Evolutionary conservation across 1,139 yeast genomes (phyloP).

Genomic region (Candida smagusa): DNA sequence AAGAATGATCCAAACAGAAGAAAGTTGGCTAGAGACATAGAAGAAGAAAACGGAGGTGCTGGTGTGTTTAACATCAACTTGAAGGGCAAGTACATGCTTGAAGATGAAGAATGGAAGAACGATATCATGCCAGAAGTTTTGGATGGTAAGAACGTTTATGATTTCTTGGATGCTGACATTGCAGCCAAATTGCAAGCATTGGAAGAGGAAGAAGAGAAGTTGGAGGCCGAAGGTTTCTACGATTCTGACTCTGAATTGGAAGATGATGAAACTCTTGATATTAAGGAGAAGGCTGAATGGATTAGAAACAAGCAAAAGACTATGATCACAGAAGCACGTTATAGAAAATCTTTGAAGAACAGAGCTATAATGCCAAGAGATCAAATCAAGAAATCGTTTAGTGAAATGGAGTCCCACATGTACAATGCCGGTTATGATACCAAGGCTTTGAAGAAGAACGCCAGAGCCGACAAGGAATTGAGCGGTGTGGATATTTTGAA

Average conservation of each 20-base stretch:
- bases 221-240: constrained; percentile 93
- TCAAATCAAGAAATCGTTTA: constrained; percentile 69
- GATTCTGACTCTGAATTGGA: constrained; percentile 80
- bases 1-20: constrained; percentile 80
- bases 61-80: constrained; percentile 94
- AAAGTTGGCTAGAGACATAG: constrained; percentile 80
- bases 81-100: constrained; percentile 86
- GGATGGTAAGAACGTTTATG: constrained; percentile 96
- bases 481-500: constrained; percentile 76
- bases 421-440: constrained; percentile 88
- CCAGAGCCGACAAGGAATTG: constrained; percentile 39
- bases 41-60: constrained; percentile 96
- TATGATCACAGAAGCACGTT: constrained; percentile 86
- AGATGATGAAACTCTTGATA: constrained; percentile 64
- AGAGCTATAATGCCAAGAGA: constrained; percentile 93
- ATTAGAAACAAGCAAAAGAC: constrained; percentile 91
- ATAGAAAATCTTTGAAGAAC: constrained; percentile 84
- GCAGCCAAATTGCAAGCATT: constrained; percentile 88
- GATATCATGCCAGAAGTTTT: constrained; percentile 96
- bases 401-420: constrained; percentile 86
- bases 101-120: constrained; percentile 96
- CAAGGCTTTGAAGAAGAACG: constrained; percentile 51
- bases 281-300: constrained; percentile 89
- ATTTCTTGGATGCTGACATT: constrained; percentile 94
- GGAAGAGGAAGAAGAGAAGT: constrained; percentile 94